A percentile compares a stretch with the other conserved stretches of the same genome.
Evolutionary conservation across 2,329 filamentous ascomycete species (phyloP).

Genomic region (Penicillium sp.): DNA sequence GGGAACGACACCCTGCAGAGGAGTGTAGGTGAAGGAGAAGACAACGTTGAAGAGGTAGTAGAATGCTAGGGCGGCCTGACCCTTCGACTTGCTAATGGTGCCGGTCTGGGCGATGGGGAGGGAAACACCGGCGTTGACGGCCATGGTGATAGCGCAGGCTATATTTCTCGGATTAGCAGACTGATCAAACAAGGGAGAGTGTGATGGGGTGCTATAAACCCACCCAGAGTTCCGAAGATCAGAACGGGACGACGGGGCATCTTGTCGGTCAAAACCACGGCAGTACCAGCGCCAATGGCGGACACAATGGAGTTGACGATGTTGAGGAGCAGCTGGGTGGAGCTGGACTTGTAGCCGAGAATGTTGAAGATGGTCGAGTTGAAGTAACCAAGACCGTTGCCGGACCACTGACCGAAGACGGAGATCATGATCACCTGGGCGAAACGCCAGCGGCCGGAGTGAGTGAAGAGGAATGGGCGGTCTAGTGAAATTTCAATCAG

Average conservation of each 20-base stretch:
- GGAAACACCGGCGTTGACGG: slow-evolving; percentile 51
- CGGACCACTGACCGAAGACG: slow-evolving; percentile 55
- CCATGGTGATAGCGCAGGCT: slow-evolving; percentile 46
- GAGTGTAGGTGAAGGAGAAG: slow-evolving; percentile 55
- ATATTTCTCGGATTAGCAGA: background rate
- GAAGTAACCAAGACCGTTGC: slow-evolving; percentile 56
- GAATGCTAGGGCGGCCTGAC: slow-evolving; percentile 48
- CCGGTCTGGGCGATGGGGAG: slow-evolving; percentile 36
- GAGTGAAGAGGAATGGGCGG: slow-evolving; percentile 48
- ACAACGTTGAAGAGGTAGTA: slow-evolving; percentile 56
- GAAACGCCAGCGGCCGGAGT: slow-evolving; percentile 53
- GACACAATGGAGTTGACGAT: slow-evolving; percentile 52
- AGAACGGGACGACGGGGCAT: slow-evolving; percentile 54
- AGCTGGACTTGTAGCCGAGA: slow-evolving; percentile 30
- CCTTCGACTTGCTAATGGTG: slow-evolving; percentile 41
- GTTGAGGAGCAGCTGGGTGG: slow-evolving; percentile 50
- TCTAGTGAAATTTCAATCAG: slow-evolving; percentile 30
- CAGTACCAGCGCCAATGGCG: slow-evolving; percentile 49
- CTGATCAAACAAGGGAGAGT: background rate
- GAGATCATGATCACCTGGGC: slow-evolving; percentile 55
- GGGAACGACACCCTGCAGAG: slow-evolving; percentile 52
- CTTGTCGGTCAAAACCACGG: slow-evolving; percentile 48
- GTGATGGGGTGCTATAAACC: background rate
- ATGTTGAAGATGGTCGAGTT: slow-evolving; percentile 51
- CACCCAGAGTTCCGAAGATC: slow-evolving; percentile 46